Conservation (phyloP, 2,329 filamentous ascomycete genomes). For the Diaporthe batatas region DNA sequence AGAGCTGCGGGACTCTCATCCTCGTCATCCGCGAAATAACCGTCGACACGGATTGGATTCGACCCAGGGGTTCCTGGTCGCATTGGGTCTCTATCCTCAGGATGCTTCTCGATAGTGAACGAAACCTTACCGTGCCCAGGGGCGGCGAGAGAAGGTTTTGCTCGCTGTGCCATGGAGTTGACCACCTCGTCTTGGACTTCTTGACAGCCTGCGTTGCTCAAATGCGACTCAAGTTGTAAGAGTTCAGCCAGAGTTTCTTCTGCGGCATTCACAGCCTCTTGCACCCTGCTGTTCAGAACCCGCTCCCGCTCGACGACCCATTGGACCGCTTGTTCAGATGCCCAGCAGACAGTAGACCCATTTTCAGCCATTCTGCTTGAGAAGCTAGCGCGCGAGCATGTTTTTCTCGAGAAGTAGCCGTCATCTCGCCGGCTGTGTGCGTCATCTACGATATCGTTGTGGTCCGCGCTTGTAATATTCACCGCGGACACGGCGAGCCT, state of each 20-base stretch:
- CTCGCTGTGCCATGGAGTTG: no score
- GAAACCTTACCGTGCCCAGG: not conserved
- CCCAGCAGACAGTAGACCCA: not conserved
- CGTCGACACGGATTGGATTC: no score
- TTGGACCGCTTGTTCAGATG: not conserved
- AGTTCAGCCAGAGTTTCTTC: not conserved
- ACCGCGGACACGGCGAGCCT: not conserved
- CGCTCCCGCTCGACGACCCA: not conserved
- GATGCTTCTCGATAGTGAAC: not conserved
- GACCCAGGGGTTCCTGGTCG: not conserved
- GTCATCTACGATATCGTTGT: not conserved
- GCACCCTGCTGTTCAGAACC: not conserved
- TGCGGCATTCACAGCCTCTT: not conserved
- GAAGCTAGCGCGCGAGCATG: not conserved
- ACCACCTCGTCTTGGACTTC: not conserved
- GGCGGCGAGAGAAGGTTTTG: not conserved
- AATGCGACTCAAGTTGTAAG: not conserved
- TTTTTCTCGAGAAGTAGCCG: not conserved
- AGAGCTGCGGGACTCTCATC: not conserved
- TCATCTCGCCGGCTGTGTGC: not conserved
- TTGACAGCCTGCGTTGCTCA: no score
- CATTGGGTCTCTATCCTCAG: not conserved
- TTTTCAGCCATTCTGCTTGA: not conserved
- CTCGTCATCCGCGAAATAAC: not conserved
- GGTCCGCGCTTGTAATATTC: not conserved